Percentiles rank a stretch among this genome's conserved stretches.
phyloP scores from a whole-genome alignment of 2,329 filamentous ascomycete species.

The Anthostomella pinea region DNA sequence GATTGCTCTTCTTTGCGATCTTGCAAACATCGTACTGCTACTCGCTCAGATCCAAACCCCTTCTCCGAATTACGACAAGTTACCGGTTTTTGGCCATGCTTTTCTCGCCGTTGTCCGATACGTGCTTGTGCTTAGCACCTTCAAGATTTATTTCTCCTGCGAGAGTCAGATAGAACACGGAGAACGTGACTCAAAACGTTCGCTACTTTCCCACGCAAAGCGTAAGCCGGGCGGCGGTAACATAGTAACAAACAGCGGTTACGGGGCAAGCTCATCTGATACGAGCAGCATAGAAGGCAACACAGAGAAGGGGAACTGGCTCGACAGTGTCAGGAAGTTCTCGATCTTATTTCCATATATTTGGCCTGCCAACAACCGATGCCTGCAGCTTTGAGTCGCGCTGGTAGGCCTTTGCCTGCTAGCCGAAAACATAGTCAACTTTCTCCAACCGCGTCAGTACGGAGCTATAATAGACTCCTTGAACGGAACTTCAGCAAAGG shows the following conservation, averaged over 20 bases:
- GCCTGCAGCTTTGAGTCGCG: constrained; percentile 65
- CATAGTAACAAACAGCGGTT: constrained; percentile 34
- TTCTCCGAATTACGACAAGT: constrained; percentile 9
- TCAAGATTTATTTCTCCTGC: constrained; percentile 28
- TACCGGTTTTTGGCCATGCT: constrained; percentile 28
- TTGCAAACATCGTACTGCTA: constrained; percentile 41
- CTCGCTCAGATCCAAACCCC: constrained; percentile 23
- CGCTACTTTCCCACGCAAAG: constrained; percentile 52
- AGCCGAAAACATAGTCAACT: constrained; percentile 68
- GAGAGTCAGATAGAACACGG: constrained; percentile 18
- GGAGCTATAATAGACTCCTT: constrained; percentile 75
- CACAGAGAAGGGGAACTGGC: constrained; percentile 65
- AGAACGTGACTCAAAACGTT: constrained; percentile 50
- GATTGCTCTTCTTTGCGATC: constrained; percentile 56
- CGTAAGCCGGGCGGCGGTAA: constrained; percentile 25
- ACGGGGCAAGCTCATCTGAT: constrained; percentile 42
- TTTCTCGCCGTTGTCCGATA: constrained; percentile 33
- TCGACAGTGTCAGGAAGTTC: constrained; percentile 73
- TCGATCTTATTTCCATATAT: constrained; percentile 74
- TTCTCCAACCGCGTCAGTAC: constrained; percentile 77
- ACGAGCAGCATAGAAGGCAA: constrained; percentile 36
- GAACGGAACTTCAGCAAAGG: constrained; percentile 44
- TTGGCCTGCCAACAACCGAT: constrained; percentile 66
- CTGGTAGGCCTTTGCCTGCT: constrained; percentile 67
- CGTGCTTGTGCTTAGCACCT: constrained; percentile 26